Evolutionary conservation across 768 basidiomycete species (phyloP).

Genomic region (Lanmaoa rubissima): DNA sequence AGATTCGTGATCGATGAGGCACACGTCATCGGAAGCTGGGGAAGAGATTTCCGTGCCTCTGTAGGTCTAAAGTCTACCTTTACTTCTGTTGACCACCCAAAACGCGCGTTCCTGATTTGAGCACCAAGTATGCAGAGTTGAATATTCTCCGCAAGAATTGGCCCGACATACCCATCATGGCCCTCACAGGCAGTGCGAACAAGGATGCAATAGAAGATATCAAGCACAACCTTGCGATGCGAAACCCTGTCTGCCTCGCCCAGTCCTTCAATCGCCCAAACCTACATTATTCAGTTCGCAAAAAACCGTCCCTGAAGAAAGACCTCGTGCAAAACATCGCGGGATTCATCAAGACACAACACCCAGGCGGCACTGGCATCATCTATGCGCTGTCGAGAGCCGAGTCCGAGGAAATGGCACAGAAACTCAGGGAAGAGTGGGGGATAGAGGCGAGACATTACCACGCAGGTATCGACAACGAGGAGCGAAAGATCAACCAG

Average conservation of each 20-base stretch:
- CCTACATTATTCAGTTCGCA: slow-evolving; percentile 67
- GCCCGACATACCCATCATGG: slow-evolving; percentile 88
- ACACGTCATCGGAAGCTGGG: slow-evolving; percentile 94
- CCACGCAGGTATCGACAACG: slow-evolving; percentile 73
- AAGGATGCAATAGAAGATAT: slow-evolving; percentile 77
- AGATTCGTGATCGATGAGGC: slow-evolving; percentile 97
- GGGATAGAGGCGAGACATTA: slow-evolving; percentile 73
- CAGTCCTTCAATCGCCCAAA: slow-evolving; percentile 97
- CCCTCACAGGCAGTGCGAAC: slow-evolving; percentile 94
- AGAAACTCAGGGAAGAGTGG: slow-evolving; percentile 53
- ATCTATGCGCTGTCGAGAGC: slow-evolving; percentile 77
- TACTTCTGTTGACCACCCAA: neutral
- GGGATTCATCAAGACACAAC: slow-evolving; percentile 59
- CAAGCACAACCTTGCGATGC: slow-evolving; percentile 62
- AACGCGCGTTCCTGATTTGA: slow-evolving; percentile 11
- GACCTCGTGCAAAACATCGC: slow-evolving; percentile 60
- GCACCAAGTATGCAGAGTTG: slow-evolving; percentile 62
- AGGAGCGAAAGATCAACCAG: slow-evolving; percentile 63
- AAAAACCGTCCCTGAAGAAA: slow-evolving; percentile 43
- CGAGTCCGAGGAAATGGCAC: slow-evolving; percentile 80
- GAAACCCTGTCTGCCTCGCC: slow-evolving; percentile 52
- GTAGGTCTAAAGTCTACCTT: slow-evolving; percentile 41
- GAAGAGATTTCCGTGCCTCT: slow-evolving; percentile 86
- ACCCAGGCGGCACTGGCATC: slow-evolving; percentile 67
- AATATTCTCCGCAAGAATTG: slow-evolving; percentile 68